Evolutionary conservation across 257 asterid species (phyloP).

Genomic region (Echites panduratus): DNA sequence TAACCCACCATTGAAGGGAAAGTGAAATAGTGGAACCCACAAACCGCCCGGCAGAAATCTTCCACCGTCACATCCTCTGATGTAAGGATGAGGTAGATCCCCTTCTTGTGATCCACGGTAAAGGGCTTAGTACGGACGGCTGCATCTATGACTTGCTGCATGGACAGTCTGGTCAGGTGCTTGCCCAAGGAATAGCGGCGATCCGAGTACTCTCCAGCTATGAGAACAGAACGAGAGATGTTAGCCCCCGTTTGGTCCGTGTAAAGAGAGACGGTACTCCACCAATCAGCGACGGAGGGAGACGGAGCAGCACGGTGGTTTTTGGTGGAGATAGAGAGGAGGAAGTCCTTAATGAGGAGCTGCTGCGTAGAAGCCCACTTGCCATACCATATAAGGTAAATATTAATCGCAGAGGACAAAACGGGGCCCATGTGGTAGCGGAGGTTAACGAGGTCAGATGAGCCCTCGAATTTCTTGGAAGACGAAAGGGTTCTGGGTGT

Average conservation of each 20-base stretch:
- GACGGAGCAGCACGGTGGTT: conserved; percentile 44
- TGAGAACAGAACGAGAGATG: conserved; percentile 51
- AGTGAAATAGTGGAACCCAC: conserved; percentile 95
- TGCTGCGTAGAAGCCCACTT: conserved; percentile 58
- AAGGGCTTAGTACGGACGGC: conserved; percentile 74
- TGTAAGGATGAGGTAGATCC: conserved; percentile 75
- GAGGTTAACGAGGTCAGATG: conserved; percentile 64
- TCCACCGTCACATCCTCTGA: conserved; percentile 77
- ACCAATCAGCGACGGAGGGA: conserved; percentile 87
- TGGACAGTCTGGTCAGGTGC: conserved; percentile 58
- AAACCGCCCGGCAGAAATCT: conserved; percentile 88
- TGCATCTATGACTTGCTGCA: conserved; percentile 63
- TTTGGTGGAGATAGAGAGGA: conserved; percentile 59
- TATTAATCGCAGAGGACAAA: conserved; percentile 78
- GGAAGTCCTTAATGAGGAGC: conserved; percentile 70
- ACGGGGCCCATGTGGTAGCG: conserved; percentile 98
- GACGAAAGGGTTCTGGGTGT: conserved; percentile 42
- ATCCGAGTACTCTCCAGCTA: conserved; percentile 80
- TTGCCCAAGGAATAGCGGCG: conserved; percentile 55
- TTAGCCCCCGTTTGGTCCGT: conserved; percentile 87
- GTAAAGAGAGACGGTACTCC: conserved; percentile 74
- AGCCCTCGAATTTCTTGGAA: conserved; percentile 77
- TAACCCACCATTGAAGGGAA: conserved; percentile 79
- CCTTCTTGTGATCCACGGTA: conserved; percentile 75
- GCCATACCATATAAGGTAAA: conserved; percentile 89